Base-by-base conservation (phyloP, 345 rosid species). In the Dimocarpus longan region DNA sequence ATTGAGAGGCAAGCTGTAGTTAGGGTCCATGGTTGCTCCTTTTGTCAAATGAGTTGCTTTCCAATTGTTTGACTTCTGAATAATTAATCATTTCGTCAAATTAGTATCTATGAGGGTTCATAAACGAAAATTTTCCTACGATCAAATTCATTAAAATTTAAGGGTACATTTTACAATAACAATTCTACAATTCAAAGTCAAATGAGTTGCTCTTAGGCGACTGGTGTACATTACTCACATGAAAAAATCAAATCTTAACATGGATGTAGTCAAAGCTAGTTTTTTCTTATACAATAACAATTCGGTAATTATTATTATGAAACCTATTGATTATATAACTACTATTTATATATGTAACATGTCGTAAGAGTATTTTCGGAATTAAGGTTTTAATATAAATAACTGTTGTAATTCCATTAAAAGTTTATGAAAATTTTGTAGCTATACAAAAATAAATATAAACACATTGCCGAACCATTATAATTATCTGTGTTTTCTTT, bases 1-100 rank as follows among this genome's bases (percentile, higher is more conserved):
- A 73, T 93, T 93, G 68, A 68, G 89, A 68, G 98, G 97, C 82
- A 93, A 86, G 74, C 78, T 84, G 84, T 92, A 92, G 72, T 75
- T 81, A 13, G 91, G 84, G 64, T 93, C 94, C 97, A 90, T 89
- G 60, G 73, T 63, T 64, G 88, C 75, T 24, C 81, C 89, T 70
- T 57, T 74, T 4, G 87, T 84, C 63, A 77, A 57, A 76, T 77
- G 87, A 66, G 93, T 82, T n/a, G 86, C 85, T 67, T 75, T 90
- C 97, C 95, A 93, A 18, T 73, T 86, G 66, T 86, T 87, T 70
- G 72, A 80, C 16, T 80, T 83, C 87, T 90, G 82, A 64, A 76
- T 8, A 70, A 60, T 22, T 52, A 75, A 7, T 46, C 52, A 67
- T 75, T 42, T 50, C 9, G 11, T 40, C 40, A n/a, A 56, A 72